Percentiles rank a stretch among this genome's conserved stretches.
Evolutionary conservation across 345 rosid genomes (phyloP).

Genomic region (Dovyalis caffra): DNA sequence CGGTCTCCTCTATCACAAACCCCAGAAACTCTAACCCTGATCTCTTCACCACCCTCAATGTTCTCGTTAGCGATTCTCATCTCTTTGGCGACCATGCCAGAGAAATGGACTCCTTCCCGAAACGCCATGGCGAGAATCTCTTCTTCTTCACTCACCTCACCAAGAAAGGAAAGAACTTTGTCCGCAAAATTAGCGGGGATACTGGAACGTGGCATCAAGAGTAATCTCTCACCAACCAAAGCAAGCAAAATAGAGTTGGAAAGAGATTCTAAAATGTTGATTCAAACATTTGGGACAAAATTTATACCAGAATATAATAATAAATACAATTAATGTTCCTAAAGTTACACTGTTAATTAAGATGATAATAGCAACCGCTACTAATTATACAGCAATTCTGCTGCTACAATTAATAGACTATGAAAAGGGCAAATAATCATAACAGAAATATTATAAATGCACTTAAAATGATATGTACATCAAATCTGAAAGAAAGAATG

Average conservation of each 20-base stretch:
- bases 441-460: conserved; percentile 34
- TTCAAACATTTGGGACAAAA: not conserved
- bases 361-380: conserved; percentile 15
- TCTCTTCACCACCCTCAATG: no score
- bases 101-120: no score
- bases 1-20: no score
- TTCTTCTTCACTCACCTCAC: no score
- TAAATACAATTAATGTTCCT: conserved; percentile 15
- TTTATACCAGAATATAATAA: not conserved
- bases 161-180: no score
- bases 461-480: conserved; percentile 67
- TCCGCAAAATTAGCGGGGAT: no score
- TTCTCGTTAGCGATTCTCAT: no score
- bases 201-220: no score
- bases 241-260: not conserved
- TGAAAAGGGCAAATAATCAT: conserved; percentile 19
- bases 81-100: no score
- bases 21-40: no score
- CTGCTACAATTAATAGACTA: conserved; percentile 22
- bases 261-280: not conserved
- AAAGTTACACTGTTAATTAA: conserved; percentile 23
- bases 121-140: no score
- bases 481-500: conserved; percentile 50
- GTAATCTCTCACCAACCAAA: not conserved
- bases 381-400: conserved; percentile 31